Evolutionary conservation across 768 basidiomycete species (phyloP).

Genomic region (Mycena crocata): DNA sequence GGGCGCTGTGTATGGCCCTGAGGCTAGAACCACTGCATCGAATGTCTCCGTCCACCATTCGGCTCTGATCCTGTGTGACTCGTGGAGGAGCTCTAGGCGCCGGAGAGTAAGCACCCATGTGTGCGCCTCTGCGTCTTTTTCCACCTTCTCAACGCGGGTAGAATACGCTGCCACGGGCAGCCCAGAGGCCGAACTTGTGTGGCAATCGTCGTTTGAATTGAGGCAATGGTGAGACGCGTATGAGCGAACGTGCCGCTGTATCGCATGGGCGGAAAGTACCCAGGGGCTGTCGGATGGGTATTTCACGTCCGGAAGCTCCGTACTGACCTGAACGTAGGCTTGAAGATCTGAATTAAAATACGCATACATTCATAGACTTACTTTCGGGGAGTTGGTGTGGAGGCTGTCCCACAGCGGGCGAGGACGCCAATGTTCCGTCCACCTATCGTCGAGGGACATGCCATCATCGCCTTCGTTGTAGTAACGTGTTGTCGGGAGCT

Average conservation of each 20-base stretch:
- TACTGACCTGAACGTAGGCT: constrained; percentile 6
- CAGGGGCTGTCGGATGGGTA: constrained; percentile 16
- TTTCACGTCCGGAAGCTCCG: constrained; percentile 22
- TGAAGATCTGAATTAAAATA: too few relatives aligned
- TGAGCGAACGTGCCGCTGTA: constrained; percentile 24
- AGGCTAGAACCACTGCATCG: constrained; percentile 22
- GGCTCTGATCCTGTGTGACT: constrained; percentile 18
- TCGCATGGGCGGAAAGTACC: constrained; percentile 18
- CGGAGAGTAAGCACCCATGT: constrained; percentile 27
- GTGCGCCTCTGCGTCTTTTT: constrained; percentile 11
- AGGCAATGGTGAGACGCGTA: constrained; percentile 27
- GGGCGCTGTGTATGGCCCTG: constrained; percentile 9
- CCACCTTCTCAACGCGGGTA: constrained; percentile 23
- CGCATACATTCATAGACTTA: not conserved
- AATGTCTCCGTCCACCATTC: constrained; percentile 30
- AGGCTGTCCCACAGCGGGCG: constrained; percentile 25
- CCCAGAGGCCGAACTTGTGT: not conserved
- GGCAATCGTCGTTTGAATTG: constrained; percentile 22
- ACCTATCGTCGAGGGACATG: constrained; percentile 12
- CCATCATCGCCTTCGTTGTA: constrained; percentile 26
- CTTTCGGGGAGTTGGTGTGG: constrained; percentile 19
- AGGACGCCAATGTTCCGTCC: constrained; percentile 20
- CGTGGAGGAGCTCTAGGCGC: constrained; percentile 16
- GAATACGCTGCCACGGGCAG: constrained; percentile 20
- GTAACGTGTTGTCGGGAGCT: constrained; percentile 5